Evolutionary conservation across 768 basidiomycete species (phyloP).

Genomic region (Russula sp.): DNA sequence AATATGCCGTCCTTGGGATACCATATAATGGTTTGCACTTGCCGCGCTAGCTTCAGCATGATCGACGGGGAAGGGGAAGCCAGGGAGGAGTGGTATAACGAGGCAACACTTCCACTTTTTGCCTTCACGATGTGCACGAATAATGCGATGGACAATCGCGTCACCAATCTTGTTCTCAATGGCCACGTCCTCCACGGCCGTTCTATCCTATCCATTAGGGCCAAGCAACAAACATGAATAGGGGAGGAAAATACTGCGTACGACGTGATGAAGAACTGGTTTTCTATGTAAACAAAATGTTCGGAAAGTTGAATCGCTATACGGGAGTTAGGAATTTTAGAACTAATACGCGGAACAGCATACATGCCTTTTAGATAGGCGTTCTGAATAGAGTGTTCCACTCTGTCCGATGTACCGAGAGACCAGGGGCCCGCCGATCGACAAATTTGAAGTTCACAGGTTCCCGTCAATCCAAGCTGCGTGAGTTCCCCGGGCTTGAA

Average conservation of each 20-base stretch:
- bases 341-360: not conserved
- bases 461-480: constrained; percentile 82
- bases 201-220: constrained; percentile 45
- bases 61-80: constrained; percentile 91
- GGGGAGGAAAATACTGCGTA: constrained; percentile 39
- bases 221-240: not conserved
- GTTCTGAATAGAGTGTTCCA: constrained; percentile 92
- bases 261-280: constrained; percentile 91
- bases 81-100: constrained; percentile 87
- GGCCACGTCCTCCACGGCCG: constrained; percentile 76
- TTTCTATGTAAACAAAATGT: constrained; percentile 98
- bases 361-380: constrained; percentile 80
- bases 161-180: constrained; percentile 95
- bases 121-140: constrained; percentile 76
- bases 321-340: not conserved
- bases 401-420: constrained; percentile 77
- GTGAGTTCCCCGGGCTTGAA: constrained; percentile 79
- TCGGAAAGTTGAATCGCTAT: constrained; percentile 89
- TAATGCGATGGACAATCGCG: constrained; percentile 86
- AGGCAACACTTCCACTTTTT: constrained; percentile 92
- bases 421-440: constrained; percentile 97
- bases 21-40: constrained; percentile 35
- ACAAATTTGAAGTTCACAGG: constrained; percentile 96
- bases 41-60: constrained; percentile 91
- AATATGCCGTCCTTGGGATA: not conserved